Conservation (phyloP, 139 green algal genomes). For the Picochlorum sp. region DNA sequence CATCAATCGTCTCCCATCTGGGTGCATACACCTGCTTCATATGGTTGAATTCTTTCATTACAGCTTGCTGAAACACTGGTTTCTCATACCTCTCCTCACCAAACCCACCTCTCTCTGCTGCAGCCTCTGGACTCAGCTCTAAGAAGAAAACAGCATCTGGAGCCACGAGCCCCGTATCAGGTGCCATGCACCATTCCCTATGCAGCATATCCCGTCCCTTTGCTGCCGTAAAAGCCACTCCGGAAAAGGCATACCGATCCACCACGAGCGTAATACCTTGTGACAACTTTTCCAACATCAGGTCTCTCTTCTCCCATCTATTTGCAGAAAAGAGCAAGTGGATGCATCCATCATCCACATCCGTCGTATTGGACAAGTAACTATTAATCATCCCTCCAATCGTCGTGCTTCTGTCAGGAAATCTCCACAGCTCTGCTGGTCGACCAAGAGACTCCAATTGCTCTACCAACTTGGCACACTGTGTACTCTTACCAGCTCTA, state of each 20-base stretch:
- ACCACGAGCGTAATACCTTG: slow-evolving; percentile 79
- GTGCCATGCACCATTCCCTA: slow-evolving; percentile 63
- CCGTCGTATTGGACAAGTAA: slow-evolving; percentile 64
- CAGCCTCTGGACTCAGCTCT: slow-evolving; percentile 43
- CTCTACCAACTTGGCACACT: slow-evolving; percentile 65
- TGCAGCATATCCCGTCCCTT: slow-evolving; percentile 65
- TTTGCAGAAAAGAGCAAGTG: slow-evolving; percentile 95
- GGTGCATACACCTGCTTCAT: slow-evolving; percentile 1
- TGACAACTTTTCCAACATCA: slow-evolving; percentile 50
- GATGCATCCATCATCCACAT: slow-evolving; percentile 65
- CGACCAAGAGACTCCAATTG: slow-evolving; percentile 44
- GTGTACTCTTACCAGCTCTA: slow-evolving; percentile 91
- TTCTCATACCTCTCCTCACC: slow-evolving; percentile 85
- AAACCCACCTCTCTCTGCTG: slow-evolving; percentile 61
- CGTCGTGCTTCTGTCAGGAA: slow-evolving; percentile 80
- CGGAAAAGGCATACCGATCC: slow-evolving; percentile 89
- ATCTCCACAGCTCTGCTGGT: slow-evolving; percentile 71
- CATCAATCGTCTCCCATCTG: slow-evolving; percentile 12
- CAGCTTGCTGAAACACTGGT: slow-evolving; percentile 52
- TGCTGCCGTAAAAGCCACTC: slow-evolving; percentile 83
- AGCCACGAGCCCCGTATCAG: slow-evolving; percentile 63
- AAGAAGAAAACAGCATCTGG: slow-evolving; percentile 85
- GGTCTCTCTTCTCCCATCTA: slow-evolving; percentile 76
- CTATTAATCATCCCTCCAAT: slow-evolving; percentile 78
- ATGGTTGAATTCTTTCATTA: slow-evolving; percentile 17